phyloP scores from a whole-genome alignment of 2,329 filamentous ascomycete species.

The Paraconiothyrium sp. region DNA sequence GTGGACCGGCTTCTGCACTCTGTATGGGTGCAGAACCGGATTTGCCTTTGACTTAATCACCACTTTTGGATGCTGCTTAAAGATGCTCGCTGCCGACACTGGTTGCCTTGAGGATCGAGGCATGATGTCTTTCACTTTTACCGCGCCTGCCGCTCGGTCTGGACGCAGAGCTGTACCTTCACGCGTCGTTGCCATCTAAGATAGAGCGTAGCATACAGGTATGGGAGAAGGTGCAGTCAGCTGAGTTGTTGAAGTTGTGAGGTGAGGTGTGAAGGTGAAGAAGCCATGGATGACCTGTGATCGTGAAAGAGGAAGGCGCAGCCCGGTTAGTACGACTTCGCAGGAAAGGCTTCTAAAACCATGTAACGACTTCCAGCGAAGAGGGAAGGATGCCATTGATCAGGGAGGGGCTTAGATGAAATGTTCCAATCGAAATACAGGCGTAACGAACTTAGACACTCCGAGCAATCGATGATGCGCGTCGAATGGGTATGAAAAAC shows the following conservation, averaged over 20 bases:
- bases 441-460: no score
- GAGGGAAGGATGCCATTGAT: not conserved
- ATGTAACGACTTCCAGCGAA: not conserved
- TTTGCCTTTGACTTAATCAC: conserved; percentile 7
- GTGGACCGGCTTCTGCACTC: not conserved
- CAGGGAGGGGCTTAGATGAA: no score
- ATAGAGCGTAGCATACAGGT: not conserved
- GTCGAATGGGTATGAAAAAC: no score
- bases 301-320: conserved; percentile 16
- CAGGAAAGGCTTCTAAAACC: not conserved
- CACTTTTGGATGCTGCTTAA: conserved; percentile 24
- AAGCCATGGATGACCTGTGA: not conserved
- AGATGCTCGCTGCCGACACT: conserved; percentile 37
- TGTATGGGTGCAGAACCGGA: not conserved
- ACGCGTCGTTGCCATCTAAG: not conserved
- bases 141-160: not conserved
- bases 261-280: not conserved
- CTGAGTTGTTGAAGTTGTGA: not conserved
- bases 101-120: conserved; percentile 20
- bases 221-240: not conserved
- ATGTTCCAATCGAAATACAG: no score
- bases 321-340: not conserved
- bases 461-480: not conserved
- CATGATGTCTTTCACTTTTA: not conserved
- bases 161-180: not conserved